A percentile compares a stretch with the other conserved stretches of the same genome.
These are phyloP conservation scores for Arachnopeziza araneosa DNA, from an alignment of 2,329 filamentous ascomycete genomes.

Conservation along the genomic window DNA sequence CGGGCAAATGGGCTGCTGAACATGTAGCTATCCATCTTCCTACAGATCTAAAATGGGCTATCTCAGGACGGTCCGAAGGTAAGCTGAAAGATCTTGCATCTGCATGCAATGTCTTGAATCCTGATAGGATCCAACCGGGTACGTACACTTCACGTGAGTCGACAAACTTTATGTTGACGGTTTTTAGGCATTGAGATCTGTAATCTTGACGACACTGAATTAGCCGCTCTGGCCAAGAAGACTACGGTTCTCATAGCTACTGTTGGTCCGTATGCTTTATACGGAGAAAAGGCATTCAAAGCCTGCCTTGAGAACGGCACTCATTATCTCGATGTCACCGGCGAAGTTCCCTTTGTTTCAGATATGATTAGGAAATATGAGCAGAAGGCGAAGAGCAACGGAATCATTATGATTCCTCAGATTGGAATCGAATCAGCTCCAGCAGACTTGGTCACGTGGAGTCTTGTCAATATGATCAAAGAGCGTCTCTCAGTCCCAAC, in stretches of 20 bases:
- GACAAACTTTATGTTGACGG: slow-evolving; percentile 7
- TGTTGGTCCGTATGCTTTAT: slow-evolving; percentile 52
- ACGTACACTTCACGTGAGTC: slow-evolving; percentile 25
- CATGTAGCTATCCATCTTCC: slow-evolving; percentile 67
- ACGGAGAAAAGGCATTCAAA: slow-evolving; percentile 54
- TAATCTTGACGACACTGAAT: slow-evolving; percentile 39
- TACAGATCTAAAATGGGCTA: slow-evolving; percentile 77
- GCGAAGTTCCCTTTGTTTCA: slow-evolving; percentile 53
- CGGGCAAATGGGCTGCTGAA: slow-evolving; percentile 70
- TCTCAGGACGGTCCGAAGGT: slow-evolving; percentile 72
- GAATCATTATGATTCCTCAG: slow-evolving; percentile 57
- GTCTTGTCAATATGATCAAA: slow-evolving; percentile 43
- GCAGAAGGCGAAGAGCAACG: slow-evolving; percentile 43
- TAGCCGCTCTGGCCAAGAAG: slow-evolving; percentile 48
- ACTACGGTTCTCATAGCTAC: slow-evolving; percentile 51
- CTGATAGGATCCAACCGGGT: slow-evolving; percentile 68
- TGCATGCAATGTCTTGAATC: slow-evolving; percentile 60
- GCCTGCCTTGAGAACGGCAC: slow-evolving; percentile 58
- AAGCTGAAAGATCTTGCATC: slow-evolving; percentile 68
- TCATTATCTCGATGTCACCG: slow-evolving; percentile 59
- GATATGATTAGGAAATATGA: slow-evolving; percentile 58
- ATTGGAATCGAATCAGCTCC: slow-evolving; percentile 57
- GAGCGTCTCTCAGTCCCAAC: slow-evolving; percentile 44
- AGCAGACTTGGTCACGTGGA: slow-evolving; percentile 52
- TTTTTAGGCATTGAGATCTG: slow-evolving; percentile 47